phyloP scores from a whole-genome alignment of 1,284 basidiomycete genomes.

The Apiotrichum gracile region DNA sequence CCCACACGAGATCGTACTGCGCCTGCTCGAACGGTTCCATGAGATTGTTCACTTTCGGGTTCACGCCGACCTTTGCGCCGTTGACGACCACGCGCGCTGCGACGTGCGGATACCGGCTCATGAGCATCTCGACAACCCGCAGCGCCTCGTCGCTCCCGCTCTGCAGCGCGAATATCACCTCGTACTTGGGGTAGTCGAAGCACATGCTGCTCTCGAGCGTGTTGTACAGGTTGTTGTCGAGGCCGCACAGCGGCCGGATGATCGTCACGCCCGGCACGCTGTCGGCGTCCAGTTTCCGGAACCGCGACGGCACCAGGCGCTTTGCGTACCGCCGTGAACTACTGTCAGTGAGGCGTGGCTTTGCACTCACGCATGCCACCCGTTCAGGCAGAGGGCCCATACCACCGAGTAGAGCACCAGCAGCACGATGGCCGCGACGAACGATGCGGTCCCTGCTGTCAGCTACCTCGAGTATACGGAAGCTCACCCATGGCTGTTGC shows the following conservation, averaged over 20 bases:
- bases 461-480: neutral
- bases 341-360: conserved; percentile 47
- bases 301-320: conserved; percentile 58
- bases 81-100: conserved; percentile 65
- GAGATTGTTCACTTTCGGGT: conserved; percentile 98
- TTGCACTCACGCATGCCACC: conserved; percentile 68
- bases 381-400: conserved; percentile 70
- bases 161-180: conserved; percentile 80
- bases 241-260: conserved; percentile 80
- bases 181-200: conserved; percentile 81
- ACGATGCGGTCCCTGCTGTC: conserved; percentile 2
- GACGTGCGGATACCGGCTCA: conserved; percentile 64
- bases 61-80: conserved; percentile 64
- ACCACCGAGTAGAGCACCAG: conserved; percentile 58
- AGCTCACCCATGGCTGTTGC: no score
- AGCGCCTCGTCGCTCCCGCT: conserved; percentile 76
- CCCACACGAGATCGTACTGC: conserved; percentile 86
- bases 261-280: conserved; percentile 80
- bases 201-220: conserved; percentile 85
- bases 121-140: conserved; percentile 65
- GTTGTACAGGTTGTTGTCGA: conserved; percentile 87
- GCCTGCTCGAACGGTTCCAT: conserved; percentile 75
- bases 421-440: conserved; percentile 5
- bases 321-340: conserved; percentile 62
- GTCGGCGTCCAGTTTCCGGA: conserved; percentile 53